Conservation (phyloP, 2,329 filamentous ascomycete species). For the Colletotrichum viniferum region DNA sequence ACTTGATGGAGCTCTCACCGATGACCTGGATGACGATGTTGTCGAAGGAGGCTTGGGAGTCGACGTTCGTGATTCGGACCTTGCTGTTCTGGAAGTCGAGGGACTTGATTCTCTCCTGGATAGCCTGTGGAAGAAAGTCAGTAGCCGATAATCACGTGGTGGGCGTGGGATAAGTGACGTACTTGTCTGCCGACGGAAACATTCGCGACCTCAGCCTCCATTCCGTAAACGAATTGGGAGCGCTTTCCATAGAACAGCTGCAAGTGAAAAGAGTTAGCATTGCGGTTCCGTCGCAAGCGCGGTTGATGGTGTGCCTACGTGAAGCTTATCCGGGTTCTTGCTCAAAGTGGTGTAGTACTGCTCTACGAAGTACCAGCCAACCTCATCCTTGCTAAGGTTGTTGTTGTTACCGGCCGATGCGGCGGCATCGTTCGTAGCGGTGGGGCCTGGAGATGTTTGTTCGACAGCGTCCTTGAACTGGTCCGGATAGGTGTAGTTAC, state of each 20-base stretch:
- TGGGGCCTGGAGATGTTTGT: constrained; percentile 40
- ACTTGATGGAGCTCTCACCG: constrained; percentile 95
- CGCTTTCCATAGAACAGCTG: constrained; percentile 94
- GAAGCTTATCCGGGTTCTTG: constrained; percentile 92
- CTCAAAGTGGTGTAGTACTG: constrained; percentile 98
- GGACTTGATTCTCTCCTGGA: constrained; percentile 91
- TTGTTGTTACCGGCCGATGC: constrained; percentile 37
- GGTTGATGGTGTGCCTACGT: constrained; percentile 53
- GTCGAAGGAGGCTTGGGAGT: constrained; percentile 89
- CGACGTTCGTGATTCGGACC: constrained; percentile 96
- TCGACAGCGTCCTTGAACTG: constrained; percentile 43
- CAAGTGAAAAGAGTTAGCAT: not conserved
- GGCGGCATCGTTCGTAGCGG: constrained; percentile 37
- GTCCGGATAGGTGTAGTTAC: constrained; percentile 52
- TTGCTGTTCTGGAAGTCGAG: constrained; percentile 98
- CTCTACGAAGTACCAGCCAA: constrained; percentile 99
- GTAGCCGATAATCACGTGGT: constrained; percentile 14
- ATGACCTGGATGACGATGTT: constrained; percentile 99
- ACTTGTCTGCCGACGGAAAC: constrained; percentile 90
- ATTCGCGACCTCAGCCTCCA: constrained; percentile 85
- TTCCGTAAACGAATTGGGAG: constrained; percentile 92
- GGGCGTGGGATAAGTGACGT: constrained; percentile 37
- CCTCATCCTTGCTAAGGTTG: constrained; percentile 82
- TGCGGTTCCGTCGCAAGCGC: not conserved
- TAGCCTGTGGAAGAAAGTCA: constrained; percentile 61